Percentiles rank a stretch among this genome's conserved stretches.
Evolutionary conservation across 345 rosid species (phyloP).

Genomic region (Camelina neglecta): DNA sequence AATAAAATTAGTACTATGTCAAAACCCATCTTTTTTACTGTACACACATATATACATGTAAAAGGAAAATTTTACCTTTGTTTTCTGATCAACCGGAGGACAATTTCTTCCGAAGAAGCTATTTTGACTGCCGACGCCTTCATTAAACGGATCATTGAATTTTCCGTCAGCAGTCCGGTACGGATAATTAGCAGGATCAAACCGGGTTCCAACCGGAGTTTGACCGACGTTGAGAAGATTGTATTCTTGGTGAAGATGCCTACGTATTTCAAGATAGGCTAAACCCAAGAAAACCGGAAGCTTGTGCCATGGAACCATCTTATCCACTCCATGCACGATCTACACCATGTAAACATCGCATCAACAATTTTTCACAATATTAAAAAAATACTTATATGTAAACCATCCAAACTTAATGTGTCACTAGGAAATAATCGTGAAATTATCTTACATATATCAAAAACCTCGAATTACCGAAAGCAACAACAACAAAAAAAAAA

Average conservation of each 20-base stretch:
- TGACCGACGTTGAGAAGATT: slow-evolving; percentile 60
- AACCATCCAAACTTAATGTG: too few species aligned
- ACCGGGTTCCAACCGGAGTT: slow-evolving; percentile 52
- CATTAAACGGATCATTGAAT: slow-evolving; percentile 58
- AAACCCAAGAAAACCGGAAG: slow-evolving; percentile 62
- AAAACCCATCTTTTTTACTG: too few species aligned
- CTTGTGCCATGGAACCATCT: slow-evolving; percentile 54
- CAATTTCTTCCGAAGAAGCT: slow-evolving; percentile 65
- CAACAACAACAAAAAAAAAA: too few species aligned
- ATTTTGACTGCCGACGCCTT: slow-evolving; percentile 54
- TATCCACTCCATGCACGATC: slow-evolving; percentile 60
- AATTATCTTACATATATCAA: too few species aligned
- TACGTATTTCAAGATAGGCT: slow-evolving; percentile 49
- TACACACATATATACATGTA: background rate
- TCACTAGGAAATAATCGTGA: too few species aligned
- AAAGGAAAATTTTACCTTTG: slow-evolving; percentile 25
- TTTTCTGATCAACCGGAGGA: slow-evolving; percentile 43
- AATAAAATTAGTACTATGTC: too few species aligned
- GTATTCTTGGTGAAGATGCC: slow-evolving; percentile 63
- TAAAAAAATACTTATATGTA: too few species aligned
- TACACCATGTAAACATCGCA: slow-evolving; percentile 21
- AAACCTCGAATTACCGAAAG: too few species aligned
- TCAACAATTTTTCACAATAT: too few species aligned
- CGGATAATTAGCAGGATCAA: slow-evolving; percentile 55
- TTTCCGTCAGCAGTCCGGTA: slow-evolving; percentile 57